A percentile compares a stretch with the other conserved stretches of the same genome.
Evolutionary conservation across 768 basidiomycete species (phyloP).

Genomic region (Trametes sanguinea): DNA sequence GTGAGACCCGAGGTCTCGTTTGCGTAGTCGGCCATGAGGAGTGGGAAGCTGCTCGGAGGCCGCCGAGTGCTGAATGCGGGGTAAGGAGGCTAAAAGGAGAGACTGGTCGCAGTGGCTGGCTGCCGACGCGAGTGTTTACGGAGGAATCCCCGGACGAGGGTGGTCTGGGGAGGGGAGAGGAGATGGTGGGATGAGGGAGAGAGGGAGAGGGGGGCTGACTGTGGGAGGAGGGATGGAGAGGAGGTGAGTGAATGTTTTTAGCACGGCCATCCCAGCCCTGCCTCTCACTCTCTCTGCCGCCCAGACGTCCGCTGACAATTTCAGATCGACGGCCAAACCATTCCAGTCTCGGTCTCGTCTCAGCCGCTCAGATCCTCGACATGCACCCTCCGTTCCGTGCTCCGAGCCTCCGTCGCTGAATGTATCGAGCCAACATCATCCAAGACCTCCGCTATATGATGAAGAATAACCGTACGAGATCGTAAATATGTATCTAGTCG

Average conservation of each 20-base stretch:
- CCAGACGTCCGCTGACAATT: background rate
- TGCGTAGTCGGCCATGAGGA: conserved; percentile 63
- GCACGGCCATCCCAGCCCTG: conserved; percentile 11
- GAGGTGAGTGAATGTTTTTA: conserved; percentile 7
- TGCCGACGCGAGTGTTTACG: background rate
- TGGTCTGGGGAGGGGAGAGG: background rate
- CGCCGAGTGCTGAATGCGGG: conserved; percentile 8
- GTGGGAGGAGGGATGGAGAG: background rate
- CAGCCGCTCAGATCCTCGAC: background rate
- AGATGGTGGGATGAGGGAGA: background rate
- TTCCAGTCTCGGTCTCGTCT: background rate
- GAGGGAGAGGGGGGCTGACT: background rate
- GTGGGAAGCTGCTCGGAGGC: conserved; percentile 34
- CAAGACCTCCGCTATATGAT: too few relatives aligned
- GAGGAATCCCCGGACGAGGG: background rate
- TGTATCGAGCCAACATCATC: too few relatives aligned
- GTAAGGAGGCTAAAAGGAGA: conserved; percentile 12
- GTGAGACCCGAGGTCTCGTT: conserved; percentile 70
- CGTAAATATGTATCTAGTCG: too few relatives aligned
- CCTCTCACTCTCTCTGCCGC: too few relatives aligned
- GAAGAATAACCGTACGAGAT: too few relatives aligned
- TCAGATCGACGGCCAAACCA: background rate
- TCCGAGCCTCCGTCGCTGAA: background rate
- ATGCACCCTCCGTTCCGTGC: background rate
- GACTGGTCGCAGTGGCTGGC: conserved; percentile 11